Conservation (phyloP, 345 rosid genomes). For the Crucihimalaya himalaica region DNA sequence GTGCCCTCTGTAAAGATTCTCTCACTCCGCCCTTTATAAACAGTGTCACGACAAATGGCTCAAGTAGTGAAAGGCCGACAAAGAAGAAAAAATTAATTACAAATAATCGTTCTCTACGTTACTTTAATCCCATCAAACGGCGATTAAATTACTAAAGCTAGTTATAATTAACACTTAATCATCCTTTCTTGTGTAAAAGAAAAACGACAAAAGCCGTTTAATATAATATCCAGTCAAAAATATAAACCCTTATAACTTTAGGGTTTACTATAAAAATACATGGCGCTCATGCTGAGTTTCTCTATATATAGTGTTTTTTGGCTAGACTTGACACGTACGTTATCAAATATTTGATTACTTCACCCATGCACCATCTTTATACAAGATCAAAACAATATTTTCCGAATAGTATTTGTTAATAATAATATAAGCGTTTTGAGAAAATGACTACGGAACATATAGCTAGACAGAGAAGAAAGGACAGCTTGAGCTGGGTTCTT, state of each 20-base stretch:
- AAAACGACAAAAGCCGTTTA: not conserved
- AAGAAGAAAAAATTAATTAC: conserved; percentile 1
- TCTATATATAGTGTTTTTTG: no score
- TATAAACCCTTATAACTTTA: not conserved
- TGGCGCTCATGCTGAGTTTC: conserved; percentile 20
- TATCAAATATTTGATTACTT: not conserved
- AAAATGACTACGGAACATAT: conserved; percentile 26
- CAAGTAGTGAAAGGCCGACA: conserved; percentile 29
- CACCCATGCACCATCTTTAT: not conserved
- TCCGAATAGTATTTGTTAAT: not conserved
- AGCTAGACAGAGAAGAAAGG: conserved; percentile 34
- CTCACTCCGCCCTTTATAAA: conserved; percentile 26
- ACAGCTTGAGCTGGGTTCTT: conserved; percentile 37
- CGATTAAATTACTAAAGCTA: conserved; percentile 14
- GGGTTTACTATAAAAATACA: not conserved
- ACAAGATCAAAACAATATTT: not conserved
- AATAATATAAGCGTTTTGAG: not conserved
- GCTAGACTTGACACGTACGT: conserved; percentile 4
- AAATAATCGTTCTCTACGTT: conserved; percentile 1
- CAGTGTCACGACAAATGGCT: conserved; percentile 34
- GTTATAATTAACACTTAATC: not conserved
- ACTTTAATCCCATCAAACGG: conserved; percentile 7
- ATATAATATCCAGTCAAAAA: not conserved
- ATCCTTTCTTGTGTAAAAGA: not conserved
- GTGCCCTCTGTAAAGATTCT: conserved; percentile 39